A percentile compares a stretch with the other conserved stretches of the same genome.
Evolutionary conservation across 495 filamentous ascomycete genomes (phyloP).

Genomic region (Xylaria intraflava): DNA sequence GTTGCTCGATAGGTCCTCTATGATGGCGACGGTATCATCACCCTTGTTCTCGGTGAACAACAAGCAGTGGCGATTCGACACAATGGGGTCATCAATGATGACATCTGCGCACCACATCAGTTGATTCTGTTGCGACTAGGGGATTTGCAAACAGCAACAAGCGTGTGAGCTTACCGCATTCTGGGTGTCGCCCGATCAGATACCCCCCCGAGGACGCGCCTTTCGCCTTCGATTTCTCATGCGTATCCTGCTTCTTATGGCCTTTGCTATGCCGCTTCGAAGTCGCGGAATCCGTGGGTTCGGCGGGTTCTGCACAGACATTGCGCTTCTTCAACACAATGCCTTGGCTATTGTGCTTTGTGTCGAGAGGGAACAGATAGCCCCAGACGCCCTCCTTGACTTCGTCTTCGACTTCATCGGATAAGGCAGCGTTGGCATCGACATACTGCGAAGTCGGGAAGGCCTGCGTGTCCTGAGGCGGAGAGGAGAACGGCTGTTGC

Average conservation of each 20-base stretch:
- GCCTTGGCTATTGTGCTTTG: slow-evolving; percentile 54
- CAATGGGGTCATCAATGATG: slow-evolving; percentile 66
- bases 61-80: slow-evolving; percentile 94
- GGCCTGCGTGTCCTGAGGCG: slow-evolving; percentile 54
- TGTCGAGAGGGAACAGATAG: slow-evolving; percentile 77
- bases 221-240: slow-evolving; percentile 51
- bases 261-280: slow-evolving; percentile 29
- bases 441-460: slow-evolving; percentile 77
- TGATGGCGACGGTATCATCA: slow-evolving; percentile 68
- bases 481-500: slow-evolving; percentile 45
- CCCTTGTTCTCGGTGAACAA: slow-evolving; percentile 82
- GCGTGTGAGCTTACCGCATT: slow-evolving; percentile 65
- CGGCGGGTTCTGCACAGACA: slow-evolving; percentile 53
- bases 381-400: slow-evolving; percentile 92
- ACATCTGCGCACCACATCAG: slow-evolving; percentile 52
- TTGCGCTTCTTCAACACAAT: slow-evolving; percentile 66
- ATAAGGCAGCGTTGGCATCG: slow-evolving; percentile 64
- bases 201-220: slow-evolving; percentile 72
- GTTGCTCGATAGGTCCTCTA: slow-evolving; percentile 94
- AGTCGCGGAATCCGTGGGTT: slow-evolving; percentile 16
- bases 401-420: slow-evolving; percentile 78
- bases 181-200: slow-evolving; percentile 83
- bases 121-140: slow-evolving; percentile 13
- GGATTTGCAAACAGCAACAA: neutral
- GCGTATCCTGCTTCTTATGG: slow-evolving; percentile 48